Evolutionary conservation across 2,329 filamentous ascomycete genomes (phyloP), one percentile per base, ranked within the genome.

Genomic region (Rachicladosporium sp.): DNA sequence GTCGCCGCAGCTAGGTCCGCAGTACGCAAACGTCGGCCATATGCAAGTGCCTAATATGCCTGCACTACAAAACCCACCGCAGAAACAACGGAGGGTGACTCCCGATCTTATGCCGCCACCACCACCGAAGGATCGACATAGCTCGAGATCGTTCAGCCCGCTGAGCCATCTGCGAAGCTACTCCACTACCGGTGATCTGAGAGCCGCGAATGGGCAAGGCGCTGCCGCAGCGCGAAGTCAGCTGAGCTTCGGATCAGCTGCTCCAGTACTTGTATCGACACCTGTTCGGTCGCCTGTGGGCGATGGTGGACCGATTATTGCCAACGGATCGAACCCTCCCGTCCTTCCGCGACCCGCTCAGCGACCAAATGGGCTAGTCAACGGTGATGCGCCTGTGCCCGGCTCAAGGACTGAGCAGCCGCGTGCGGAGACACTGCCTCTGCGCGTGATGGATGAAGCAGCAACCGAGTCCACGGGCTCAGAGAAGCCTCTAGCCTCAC

Each of bases 141-240:
- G 31, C 12, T 57, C 54, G 10, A 33, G 40, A 19, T 70, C 67
- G 11, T 66, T 67, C 11, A 70, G 67, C 3, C 67, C 67, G 1
- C 54, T 69, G 23, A 60, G 61, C 5, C 62, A 66, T 38, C 47
- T 61, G 36, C 55, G 64, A 35, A 65, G 58, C 33, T 19, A 19
- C 15, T 51, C 56, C 6, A 50, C 47, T 15, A 53, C 45, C 33
- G 48, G 46, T 32, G 50, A 56, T 40, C 42, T 53, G 37, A 45
- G 43, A 21, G 37, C 47, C 47, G 41, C 15, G 41, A 48, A 35
- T 36, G 29, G 9, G n/a, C 38, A 41, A 32, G 38, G 34, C 6
- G 15, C 43, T 4, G 34, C 32, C 2, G 29, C 40, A 4, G 15
- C 15, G 15, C 15, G 15, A 19, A 54, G 48, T 31, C 50, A 51